Evolutionary conservation across 2,329 filamentous ascomycete genomes (phyloP), one percentile per base, ranked within the genome.

Genomic region (Aspergillus latus): DNA sequence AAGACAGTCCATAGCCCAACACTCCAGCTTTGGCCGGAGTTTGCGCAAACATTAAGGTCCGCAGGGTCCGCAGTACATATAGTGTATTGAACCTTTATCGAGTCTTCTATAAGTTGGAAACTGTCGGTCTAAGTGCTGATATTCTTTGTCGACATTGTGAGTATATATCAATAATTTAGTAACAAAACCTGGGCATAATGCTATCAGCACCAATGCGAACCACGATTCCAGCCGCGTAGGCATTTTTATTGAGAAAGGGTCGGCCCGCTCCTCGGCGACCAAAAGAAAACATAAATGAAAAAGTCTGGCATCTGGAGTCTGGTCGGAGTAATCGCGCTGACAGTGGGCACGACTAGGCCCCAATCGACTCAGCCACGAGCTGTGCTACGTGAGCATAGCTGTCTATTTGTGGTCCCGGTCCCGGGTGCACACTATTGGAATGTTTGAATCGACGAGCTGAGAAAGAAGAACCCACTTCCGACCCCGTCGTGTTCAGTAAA

Each of bases 181-280:
- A 21, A 21, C 21, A 21, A 21, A 21, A 21, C 21, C 21, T 21
- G 21, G 21, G 21, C 21, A 21, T 21, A 21, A 21, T 21, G 21
- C 21, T 21, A 21, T 21, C 21, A 21, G 21, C 21, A 21, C 9
- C n/a, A 45, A 45, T 45, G 43, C 44, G 15, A 47, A 36, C 15
- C 29, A 32, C 39, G 16, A 55, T 49, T 36, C 11, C 43, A 53
- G 29, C 46, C 49, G 36, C 45, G 43, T 44, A 37, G 53, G 11
- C 52, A 39, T 43, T 13, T 34, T 49, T 21, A 21, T 21, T 21
- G 29, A 5, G 36, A 47, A 53, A 53, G 55, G 55, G 46, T 34
- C 55, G 55, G 55, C 44, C 55, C 55, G 55, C 46, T 57, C 55
- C 55, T 57, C 10, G 49, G n/a, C 44, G 16, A 42, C n/a, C n/a